Evolutionary conservation across 2,329 filamentous ascomycete species (phyloP).

Genomic region (Claviceps spartinae): DNA sequence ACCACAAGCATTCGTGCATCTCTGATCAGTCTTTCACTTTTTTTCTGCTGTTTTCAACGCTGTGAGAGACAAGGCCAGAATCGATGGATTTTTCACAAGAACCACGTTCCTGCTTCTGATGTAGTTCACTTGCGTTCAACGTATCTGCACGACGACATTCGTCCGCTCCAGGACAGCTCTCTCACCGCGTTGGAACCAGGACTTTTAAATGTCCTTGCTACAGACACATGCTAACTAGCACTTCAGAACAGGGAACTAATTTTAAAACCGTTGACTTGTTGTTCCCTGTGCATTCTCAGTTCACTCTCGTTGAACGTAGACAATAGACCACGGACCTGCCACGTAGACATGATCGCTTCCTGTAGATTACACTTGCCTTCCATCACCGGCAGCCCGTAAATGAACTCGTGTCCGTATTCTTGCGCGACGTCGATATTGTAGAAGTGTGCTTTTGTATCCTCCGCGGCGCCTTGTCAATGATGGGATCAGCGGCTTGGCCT

Average conservation of each 20-base stretch:
- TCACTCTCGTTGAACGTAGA: not conserved
- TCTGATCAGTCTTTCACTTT: conserved; percentile 40
- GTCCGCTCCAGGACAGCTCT: not conserved
- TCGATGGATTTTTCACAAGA: too few species aligned
- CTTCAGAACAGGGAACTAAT: too few species aligned
- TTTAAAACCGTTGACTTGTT: not conserved
- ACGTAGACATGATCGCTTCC: not conserved
- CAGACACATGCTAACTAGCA: not conserved
- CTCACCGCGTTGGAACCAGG: not conserved
- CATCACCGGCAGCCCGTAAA: not conserved
- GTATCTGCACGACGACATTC: not conserved
- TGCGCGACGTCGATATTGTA: too few species aligned
- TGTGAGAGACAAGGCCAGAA: not conserved
- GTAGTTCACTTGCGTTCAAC: not conserved
- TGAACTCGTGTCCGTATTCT: not conserved
- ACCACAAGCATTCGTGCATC: conserved; percentile 58
- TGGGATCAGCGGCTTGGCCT: not conserved
- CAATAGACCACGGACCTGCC: not conserved
- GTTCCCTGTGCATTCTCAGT: not conserved
- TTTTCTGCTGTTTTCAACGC: not conserved
- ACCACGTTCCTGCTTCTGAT: not conserved
- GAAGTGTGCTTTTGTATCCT: not conserved
- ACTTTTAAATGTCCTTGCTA: not conserved
- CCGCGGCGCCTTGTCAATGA: not conserved
- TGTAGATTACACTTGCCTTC: not conserved